Evolutionary conservation across 176 grass and related monocot species (phyloP).

Genomic region (Neostapfia colusana): DNA sequence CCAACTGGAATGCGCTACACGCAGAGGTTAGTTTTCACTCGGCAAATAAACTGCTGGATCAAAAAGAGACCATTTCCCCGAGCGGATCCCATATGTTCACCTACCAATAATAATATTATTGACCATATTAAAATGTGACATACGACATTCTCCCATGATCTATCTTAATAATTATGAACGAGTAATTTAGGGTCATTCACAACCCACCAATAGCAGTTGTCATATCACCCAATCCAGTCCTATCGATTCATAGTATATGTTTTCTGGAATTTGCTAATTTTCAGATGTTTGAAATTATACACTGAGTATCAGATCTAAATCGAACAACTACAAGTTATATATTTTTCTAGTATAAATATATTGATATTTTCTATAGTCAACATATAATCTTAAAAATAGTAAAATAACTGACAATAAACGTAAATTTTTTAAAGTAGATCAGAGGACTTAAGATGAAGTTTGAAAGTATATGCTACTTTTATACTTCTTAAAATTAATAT

Average conservation of each 20-base stretch:
- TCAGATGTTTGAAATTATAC: no score
- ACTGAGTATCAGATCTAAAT: no score
- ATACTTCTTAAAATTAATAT: no score
- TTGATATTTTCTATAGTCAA: no score
- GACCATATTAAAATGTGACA: neutral
- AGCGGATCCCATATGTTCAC: neutral
- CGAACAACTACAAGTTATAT: no score
- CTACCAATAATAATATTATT: neutral
- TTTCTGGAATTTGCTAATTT: neutral
- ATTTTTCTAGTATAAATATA: no score
- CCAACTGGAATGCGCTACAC: neutral
- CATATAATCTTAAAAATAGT: no score
- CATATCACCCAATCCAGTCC: neutral
- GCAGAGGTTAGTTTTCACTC: neutral
- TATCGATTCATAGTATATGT: neutral
- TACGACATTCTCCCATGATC: slow-evolving; percentile 3
- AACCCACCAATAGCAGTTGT: neutral
- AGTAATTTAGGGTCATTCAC: neutral
- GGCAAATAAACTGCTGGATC: no score
- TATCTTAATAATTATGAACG: neutral
- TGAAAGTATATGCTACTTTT: no score
- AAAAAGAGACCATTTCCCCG: neutral
- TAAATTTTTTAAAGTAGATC: no score
- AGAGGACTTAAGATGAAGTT: no score
- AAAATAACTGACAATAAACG: no score